Evolutionary conservation across 192 early-diverging fungal genomes (phyloP), one percentile per base, ranked within the genome.

Genomic region (Gaertneriomyces sp.): DNA sequence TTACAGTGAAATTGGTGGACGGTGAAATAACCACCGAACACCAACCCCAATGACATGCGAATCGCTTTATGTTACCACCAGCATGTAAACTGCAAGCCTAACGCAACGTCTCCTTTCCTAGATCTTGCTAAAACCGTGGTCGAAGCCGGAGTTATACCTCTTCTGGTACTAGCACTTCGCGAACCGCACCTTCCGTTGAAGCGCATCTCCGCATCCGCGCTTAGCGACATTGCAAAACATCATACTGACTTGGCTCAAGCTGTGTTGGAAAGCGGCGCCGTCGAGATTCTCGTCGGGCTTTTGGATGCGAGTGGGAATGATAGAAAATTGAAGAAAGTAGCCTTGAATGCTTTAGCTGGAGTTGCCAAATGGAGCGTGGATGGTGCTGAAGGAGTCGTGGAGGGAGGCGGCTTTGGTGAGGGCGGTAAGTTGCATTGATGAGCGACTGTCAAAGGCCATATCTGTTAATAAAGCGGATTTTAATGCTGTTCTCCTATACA

Each of bases 351-450:
- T 1, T 71, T 85, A 17, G 78, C 81, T 8, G 81, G 83, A 51
- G 81, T 85, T 39, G 71, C 81, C 6, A 84, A 83, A 64, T 81
- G 83, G 69, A 79, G 77, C 16, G 75, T 85, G 51, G 83, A 85
- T 61, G 57, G 83, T 9, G 83, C 83, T 19, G 83, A 85, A 63
- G 75, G 77, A 0, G 83, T 85, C 0, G 81, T 85, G 11, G 83
- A 85, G 51, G 79, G 77, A 7, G 81, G 83, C 49, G 73, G 81
- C 53, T 82, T 83, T 89, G 79, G 79, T 41, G 77, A 79, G 49
- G 25, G 25, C 2, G 25, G 25, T 33, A 33, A 33, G 25, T 33
- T 33, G 2, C 25, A 33, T 33, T 33, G 25, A 33, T 33, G 25
- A 33, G 2, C 1, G 25, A 2, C 25, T 2, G 25, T 33, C 25